Percentiles rank a stretch among this genome's conserved stretches.
phyloP scores from a whole-genome alignment of 1,284 basidiomycete genomes.

The Farysia itapuensis region DNA sequence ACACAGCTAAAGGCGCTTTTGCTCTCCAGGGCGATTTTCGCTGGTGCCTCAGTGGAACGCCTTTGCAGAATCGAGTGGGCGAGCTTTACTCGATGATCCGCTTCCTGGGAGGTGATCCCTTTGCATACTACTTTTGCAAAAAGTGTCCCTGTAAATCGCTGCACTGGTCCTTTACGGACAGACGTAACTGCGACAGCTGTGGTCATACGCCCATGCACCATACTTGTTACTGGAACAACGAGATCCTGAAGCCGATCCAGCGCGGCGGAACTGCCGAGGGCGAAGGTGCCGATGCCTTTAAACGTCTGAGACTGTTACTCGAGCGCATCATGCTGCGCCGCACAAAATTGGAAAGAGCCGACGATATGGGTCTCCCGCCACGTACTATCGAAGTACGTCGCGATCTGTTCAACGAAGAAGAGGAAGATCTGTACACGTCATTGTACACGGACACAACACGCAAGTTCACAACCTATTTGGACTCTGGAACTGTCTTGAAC shows the following conservation, averaged over 20 bases:
- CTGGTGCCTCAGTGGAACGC: constrained; percentile 99
- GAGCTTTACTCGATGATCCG: constrained; percentile 91
- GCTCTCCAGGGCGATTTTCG: constrained; percentile 77
- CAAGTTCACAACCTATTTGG: constrained; percentile 85
- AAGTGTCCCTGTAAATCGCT: constrained; percentile 81
- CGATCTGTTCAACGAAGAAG: constrained; percentile 93
- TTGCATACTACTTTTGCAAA: constrained; percentile 67
- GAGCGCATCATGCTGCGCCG: constrained; percentile 91
- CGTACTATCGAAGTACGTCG: constrained; percentile 83
- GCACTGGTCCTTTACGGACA: constrained; percentile 86
- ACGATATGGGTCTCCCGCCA: constrained; percentile 95
- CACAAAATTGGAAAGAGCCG: constrained; percentile 81
- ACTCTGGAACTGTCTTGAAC: constrained; percentile 75
- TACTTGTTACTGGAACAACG: constrained; percentile 64
- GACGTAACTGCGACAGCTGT: constrained; percentile 82
- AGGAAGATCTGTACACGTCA: constrained; percentile 91
- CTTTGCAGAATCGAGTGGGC: constrained; percentile 77
- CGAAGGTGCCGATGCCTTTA: constrained; percentile 54
- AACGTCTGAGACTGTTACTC: constrained; percentile 67
- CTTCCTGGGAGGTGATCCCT: constrained; percentile 51
- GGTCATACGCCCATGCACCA: constrained; percentile 94
- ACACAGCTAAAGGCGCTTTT: constrained; percentile 94
- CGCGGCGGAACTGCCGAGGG: constrained; percentile 46
- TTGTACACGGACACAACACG: constrained; percentile 90
- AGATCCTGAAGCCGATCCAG: constrained; percentile 58